These are phyloP conservation scores for Lodderomyces jiufengensis DNA, from an alignment of 1,139 yeast genomes.

Conservation along the genomic window DNA sequence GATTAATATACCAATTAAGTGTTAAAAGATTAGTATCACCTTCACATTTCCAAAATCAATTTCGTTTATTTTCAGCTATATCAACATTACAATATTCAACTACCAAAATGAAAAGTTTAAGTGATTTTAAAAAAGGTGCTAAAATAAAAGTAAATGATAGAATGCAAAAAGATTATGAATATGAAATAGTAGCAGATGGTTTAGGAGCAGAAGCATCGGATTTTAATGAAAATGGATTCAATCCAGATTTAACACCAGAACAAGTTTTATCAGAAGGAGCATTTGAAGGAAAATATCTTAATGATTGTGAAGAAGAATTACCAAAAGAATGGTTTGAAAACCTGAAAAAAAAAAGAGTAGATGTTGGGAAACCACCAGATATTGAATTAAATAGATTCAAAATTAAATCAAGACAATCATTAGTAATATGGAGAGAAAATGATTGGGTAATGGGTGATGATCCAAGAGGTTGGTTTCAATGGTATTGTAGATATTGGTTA, in stretches of 20 bases:
- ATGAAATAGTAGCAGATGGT: slow-evolving; percentile 2
- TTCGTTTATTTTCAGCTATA: no score
- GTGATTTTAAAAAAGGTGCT: slow-evolving; percentile 5
- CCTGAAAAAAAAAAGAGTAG: slow-evolving; percentile 2
- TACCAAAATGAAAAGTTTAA: slow-evolving; percentile 6
- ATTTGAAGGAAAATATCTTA: slow-evolving; percentile 6
- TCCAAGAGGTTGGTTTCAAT: slow-evolving; percentile 8
- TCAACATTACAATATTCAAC: no score
- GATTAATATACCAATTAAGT: no score
- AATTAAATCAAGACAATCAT: slow-evolving; percentile 4
- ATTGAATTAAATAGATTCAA: slow-evolving; percentile 5
- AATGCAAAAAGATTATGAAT: slow-evolving; percentile 6
- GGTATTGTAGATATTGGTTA: slow-evolving; percentile 8
- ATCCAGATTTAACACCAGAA: slow-evolving; percentile 4
- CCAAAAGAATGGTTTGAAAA: slow-evolving; percentile 8
- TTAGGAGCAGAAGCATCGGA: slow-evolving; percentile 5
- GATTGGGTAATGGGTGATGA: slow-evolving; percentile 6
- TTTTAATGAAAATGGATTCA: slow-evolving; percentile 3
- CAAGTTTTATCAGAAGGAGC: slow-evolving; percentile 5
- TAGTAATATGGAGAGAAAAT: slow-evolving; percentile 5
- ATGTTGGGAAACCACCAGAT: slow-evolving; percentile 3
- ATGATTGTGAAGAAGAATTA: slow-evolving; percentile 6
- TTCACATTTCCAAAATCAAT: no score
- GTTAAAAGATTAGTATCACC: no score
- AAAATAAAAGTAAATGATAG: slow-evolving; percentile 5